Percentiles rank a stretch among this genome's conserved stretches.
These are phyloP conservation scores for Aspergillus pseudotamarii DNA, from an alignment of 2,329 filamentous ascomycete genomes.

Conservation along the genomic window DNA sequence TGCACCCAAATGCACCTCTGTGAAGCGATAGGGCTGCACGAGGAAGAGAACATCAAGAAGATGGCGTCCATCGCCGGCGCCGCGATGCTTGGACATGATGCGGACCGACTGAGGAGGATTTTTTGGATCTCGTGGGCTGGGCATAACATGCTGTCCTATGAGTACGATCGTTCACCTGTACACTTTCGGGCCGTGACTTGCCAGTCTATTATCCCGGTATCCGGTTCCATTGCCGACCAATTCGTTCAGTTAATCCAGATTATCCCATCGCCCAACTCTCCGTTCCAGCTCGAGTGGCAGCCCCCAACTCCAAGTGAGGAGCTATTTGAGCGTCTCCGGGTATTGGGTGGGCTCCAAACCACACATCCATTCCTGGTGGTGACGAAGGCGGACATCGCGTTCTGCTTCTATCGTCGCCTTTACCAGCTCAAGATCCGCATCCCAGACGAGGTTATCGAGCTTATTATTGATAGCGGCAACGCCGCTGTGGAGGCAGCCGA, in stretches of 20 bases:
- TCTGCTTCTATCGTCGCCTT: conserved; percentile 37
- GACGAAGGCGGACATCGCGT: conserved; percentile 34
- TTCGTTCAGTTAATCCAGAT: conserved; percentile 32
- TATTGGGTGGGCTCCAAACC: conserved; percentile 16
- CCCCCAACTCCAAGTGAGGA: conserved; percentile 22
- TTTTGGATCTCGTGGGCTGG: conserved; percentile 39
- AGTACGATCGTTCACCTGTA: conserved; percentile 35
- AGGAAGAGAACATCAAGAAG: conserved; percentile 32
- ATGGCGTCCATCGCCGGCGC: conserved; percentile 29
- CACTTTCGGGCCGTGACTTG: conserved; percentile 27
- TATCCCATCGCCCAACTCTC: conserved; percentile 30
- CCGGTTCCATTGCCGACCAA: conserved; percentile 30
- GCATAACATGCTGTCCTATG: conserved; percentile 36
- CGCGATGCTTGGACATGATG: conserved; percentile 30
- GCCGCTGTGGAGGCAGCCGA: conserved; percentile 26
- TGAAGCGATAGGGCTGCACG: conserved; percentile 30
- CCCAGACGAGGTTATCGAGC: conserved; percentile 23
- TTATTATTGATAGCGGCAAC: conserved; percentile 29
- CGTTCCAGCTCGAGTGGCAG: conserved; percentile 23
- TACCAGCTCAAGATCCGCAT: conserved; percentile 31
- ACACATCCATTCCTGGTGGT: conserved; percentile 32
- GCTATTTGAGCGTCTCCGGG: conserved; percentile 28
- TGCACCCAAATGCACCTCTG: conserved; percentile 35
- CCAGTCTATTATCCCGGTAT: conserved; percentile 22
- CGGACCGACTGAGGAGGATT: conserved; percentile 34